Base-by-base conservation (phyloP, 2,329 filamentous ascomycete genomes). In the Penicillium hordei region DNA sequence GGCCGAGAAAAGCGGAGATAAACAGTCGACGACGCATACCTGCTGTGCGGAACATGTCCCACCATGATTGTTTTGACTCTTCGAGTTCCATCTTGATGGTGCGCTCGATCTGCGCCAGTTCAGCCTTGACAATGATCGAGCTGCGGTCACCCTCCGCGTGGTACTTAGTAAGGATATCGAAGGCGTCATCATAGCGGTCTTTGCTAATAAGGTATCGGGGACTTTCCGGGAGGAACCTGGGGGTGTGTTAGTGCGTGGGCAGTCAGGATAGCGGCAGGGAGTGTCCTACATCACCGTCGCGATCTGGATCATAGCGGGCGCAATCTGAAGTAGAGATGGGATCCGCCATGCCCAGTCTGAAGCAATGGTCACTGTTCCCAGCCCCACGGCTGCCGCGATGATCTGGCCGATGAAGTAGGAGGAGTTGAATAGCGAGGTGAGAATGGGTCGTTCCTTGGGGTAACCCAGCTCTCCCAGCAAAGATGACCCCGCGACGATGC, bases 391-490 rank as follows among this genome's bases (percentile, higher is more conserved):
- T 8, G 72, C 67, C 4, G 72, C 70, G 10, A 67, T 44, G 15
- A 72, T 68, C 21, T 67, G 61, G 3, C 71, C 71, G 39, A 71
- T 64, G 38, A 67, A 72, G 48, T 65, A 70, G 13, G 64, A 83
- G 1, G 83, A 80, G 64, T 86, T 86, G 76, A 86, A 86, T 1
- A 86, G 73, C 7, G 83, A 85, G 1, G 83, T 86, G 52, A 86
- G 64, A n/a, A 82, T 75, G 0, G 83, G 77, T 60, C 85, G 82
- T 69, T 86, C 83, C 67, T 84, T 86, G 3, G 84, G 84, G 65
- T 86, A 81, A 1, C 79, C 83, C 27, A 87, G 73, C 66, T 87
- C 85, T 70, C 83, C 84, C 29, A 87, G 83, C 49, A 86, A 72
- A 34, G 81, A 78, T 1, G 84, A 82, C 5, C 82, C 84, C 2